Percentiles rank a stretch among this genome's conserved stretches.
Conservation (phyloP, 2,329 filamentous ascomycete species). For the Pseudocercospora fijiensis region DNA sequence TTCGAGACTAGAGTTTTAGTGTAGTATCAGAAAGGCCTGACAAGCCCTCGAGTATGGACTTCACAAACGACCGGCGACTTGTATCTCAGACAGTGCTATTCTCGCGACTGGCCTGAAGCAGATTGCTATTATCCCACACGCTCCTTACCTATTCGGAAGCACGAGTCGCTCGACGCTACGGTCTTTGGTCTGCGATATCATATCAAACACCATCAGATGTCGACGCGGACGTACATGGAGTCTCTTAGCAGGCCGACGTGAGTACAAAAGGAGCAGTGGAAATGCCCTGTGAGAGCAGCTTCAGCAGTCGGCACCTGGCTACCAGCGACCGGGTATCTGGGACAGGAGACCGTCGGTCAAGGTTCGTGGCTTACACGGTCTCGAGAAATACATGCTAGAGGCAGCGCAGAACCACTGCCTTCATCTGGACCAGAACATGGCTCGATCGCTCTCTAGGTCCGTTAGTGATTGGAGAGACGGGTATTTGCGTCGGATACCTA, state of each 20-base stretch:
- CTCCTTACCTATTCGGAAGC: too few relatives aligned
- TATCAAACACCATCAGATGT: not conserved
- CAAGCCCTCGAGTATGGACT: too few relatives aligned
- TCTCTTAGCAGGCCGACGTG: not conserved
- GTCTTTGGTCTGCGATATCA: too few relatives aligned
- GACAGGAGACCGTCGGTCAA: not conserved
- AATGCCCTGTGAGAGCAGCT: not conserved
- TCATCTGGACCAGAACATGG: not conserved
- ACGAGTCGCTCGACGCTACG: too few relatives aligned
- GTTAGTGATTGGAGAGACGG: not conserved
- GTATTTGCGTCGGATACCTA: conserved; percentile 1
- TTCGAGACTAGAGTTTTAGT: not conserved
- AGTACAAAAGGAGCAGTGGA: not conserved
- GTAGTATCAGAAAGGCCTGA: not conserved
- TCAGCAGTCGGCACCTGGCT: not conserved
- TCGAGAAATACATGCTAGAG: not conserved
- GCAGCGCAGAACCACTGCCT: not conserved
- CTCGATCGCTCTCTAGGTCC: not conserved
- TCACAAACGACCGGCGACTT: too few relatives aligned
- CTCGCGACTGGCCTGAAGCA: not conserved
- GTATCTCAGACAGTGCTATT: too few relatives aligned
- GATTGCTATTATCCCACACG: not conserved
- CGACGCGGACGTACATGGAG: not conserved
- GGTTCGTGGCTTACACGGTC: not conserved
- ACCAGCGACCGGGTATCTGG: not conserved